Base-by-base conservation (phyloP, 1,139 yeast genomes). In the Pichia terricola region DNA sequence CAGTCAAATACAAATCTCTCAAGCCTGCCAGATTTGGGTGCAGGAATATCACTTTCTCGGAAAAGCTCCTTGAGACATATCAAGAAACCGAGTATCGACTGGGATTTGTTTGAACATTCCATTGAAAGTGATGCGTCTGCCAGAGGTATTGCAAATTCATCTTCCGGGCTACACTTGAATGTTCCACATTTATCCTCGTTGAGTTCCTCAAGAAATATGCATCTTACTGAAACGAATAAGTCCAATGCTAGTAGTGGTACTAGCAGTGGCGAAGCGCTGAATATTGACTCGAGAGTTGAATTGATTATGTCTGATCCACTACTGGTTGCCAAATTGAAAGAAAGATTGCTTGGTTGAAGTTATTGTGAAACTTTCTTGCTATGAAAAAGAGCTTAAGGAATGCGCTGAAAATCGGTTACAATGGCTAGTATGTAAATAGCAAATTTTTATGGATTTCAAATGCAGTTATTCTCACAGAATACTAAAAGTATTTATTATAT, bases 21-120 rank as follows among this genome's bases (percentile, higher is more conserved):
- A 32, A 38, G 26, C 22, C 35, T 4, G 26, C 40, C 4, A 32
- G 33, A 41, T 8, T 33, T 37, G 26, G 36, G 43, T 8, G 44
- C 49, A 1, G 44, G 50, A 26, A 37, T 41, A 31, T 30, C 48
- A 22, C 37, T 49, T 30, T 46, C 50, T 7, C 41, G 51, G 8
- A 43, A 45, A 28, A 41, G 35, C 28, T 46, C 50, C 10, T 39
- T 38, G 10, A 44, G 35, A 31, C 53, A 49, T 34, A 38, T 38
- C 2, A 49, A 49, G 25, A 50, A 50, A 34, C 52, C 49, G 35
- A 50, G 53, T 32, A 49, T 50, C 4, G 53, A 50, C 37, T 50
- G 53, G 53, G 53, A 50, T 44, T 38, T 50, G 27, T 50, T 45
- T 38, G 49, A 48, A 36, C 46, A 41, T 28, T 38, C 35, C 10